These are phyloP conservation scores for Furcasterigmium sp. DNA, from an alignment of 2,329 filamentous ascomycete genomes.

Conservation along the genomic window DNA sequence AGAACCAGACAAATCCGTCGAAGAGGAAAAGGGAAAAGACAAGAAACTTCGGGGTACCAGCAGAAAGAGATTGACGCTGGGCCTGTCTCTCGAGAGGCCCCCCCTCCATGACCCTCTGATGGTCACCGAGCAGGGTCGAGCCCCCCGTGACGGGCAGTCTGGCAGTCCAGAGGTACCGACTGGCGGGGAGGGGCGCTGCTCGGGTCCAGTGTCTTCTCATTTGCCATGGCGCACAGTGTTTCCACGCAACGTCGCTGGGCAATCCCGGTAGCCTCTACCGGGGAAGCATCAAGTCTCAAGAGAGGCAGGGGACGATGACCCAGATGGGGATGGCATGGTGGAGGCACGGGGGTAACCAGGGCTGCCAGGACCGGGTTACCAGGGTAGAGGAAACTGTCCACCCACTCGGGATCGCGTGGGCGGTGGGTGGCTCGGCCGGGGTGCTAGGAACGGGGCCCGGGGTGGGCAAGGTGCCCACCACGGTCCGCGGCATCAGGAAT, in stretches of 20 bases:
- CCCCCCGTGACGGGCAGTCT: background rate
- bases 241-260: background rate
- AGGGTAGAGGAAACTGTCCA: too few relatives aligned
- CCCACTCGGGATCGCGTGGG: background rate
- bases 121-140: background rate
- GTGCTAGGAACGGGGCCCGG: background rate
- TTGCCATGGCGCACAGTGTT: background rate
- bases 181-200: slow-evolving; percentile 1
- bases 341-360: too few relatives aligned
- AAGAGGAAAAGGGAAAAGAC: background rate
- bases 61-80: background rate
- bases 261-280: background rate
- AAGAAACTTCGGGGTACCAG: background rate
- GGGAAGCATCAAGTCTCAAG: background rate
- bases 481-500: background rate
- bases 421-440: background rate
- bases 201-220: background rate
- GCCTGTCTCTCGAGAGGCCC: background rate
- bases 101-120: background rate
- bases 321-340: background rate
- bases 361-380: too few relatives aligned
- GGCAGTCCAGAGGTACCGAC: too few relatives aligned
- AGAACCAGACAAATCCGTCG: too few relatives aligned
- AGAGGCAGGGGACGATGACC: background rate
- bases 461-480: background rate